Evolutionary conservation across 306 rosid species (phyloP).

Genomic region (Quercus alba): DNA sequence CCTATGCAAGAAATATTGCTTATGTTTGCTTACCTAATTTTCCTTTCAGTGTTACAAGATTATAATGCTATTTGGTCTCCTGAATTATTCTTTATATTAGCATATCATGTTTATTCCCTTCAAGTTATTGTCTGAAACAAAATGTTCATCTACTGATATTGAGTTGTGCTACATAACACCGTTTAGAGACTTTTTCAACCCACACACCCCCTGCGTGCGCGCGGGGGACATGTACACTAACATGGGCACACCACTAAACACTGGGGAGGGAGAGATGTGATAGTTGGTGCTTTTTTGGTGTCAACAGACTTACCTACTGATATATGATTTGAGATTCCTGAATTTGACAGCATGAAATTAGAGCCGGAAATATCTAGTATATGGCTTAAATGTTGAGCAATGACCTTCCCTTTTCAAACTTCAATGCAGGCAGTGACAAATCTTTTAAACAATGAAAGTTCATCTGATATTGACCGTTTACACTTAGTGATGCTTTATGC

Average conservation of each 20-base stretch:
- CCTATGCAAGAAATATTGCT: neutral
- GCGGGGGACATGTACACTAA: no score
- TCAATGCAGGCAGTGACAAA: slow-evolving; percentile 74
- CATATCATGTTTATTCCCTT: neutral
- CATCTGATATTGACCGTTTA: slow-evolving; percentile 68
- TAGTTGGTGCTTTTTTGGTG: no score
- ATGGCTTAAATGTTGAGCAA: neutral
- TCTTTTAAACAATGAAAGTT: slow-evolving; percentile 66
- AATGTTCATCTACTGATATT: neutral
- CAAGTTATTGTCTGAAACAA: no score
- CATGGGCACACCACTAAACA: no score
- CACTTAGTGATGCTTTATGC: slow-evolving; percentile 90
- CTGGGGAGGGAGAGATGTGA: no score
- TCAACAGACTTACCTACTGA: no score
- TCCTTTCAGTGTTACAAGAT: neutral
- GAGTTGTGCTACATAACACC: no score
- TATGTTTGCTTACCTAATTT: neutral
- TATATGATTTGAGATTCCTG: slow-evolving; percentile 2
- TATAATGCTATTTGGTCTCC: neutral
- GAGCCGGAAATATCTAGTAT: neutral
- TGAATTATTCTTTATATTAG: neutral
- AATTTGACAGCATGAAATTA: neutral
- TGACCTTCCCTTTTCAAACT: slow-evolving; percentile 27
- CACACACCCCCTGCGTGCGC: no score
- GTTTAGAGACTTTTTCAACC: no score